Evolutionary conservation across 345 rosid species (phyloP), one percentile per base, ranked within the genome.

Genomic region (Sapria himalayana): DNA sequence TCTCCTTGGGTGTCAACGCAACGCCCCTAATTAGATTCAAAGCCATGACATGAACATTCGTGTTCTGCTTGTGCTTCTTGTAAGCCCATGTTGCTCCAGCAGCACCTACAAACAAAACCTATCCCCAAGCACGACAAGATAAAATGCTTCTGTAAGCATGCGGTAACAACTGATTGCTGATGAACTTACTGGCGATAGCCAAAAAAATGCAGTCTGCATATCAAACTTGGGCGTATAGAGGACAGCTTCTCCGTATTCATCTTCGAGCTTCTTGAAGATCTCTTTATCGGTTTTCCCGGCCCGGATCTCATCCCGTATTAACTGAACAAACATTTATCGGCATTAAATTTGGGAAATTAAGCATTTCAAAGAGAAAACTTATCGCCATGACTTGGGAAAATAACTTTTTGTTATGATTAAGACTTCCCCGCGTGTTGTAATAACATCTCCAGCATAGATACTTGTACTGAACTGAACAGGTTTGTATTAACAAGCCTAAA

Each of bases 211-310:
- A 21, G 94, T 89, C 57, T 89, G 94, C 60, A 70, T 4, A 58
- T 89, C 98, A 45, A 89, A 89, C 46, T 82, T 89, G 0, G 93
- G 93, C 15, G 98, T 64, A 32, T 89, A 89, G 41, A 89, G 98
- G 38, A 89, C 91, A 0, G 98, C 82, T 71, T 89, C 98, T 44
- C 98, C 98, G 48, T 9, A 89, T 11, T 89, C 94, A 34, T 79
- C 81, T 70, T 82, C 93, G 3, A 89, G 85, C 69, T 89, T 89
- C 54, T 60, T 76, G 60, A 49, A 89, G n/a, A 89, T 67, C 41
- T 89, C 94, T 62, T 76, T 89, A 73, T 89, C 98, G 15, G 69
- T 46, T 58, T 76, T 89, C 38, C 98, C 94, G 40, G 81, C 37
- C 20, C 41, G 73, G 49, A 89, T 79, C 65, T 89, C 98, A 51